Evolutionary conservation across 2,329 filamentous ascomycete species (phyloP).

Genomic region (Exserohilum turcica): DNA sequence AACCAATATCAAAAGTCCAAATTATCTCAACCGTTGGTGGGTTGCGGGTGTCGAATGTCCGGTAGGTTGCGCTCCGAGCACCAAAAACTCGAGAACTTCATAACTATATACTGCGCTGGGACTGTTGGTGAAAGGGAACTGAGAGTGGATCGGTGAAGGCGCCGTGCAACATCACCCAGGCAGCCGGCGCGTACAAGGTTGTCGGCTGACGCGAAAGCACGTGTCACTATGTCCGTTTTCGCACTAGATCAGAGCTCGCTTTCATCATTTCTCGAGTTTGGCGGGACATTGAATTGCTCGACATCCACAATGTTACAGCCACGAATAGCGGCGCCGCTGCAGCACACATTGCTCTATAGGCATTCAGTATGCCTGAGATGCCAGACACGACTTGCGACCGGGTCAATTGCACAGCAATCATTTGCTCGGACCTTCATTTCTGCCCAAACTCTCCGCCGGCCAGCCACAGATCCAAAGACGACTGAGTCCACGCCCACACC

Average conservation of each 20-base stretch:
- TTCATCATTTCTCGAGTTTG: slow-evolving; percentile 17
- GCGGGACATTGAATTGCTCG: slow-evolving; percentile 6
- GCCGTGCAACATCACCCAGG: slow-evolving; percentile 14
- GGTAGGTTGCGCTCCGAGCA: not conserved
- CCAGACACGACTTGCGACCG: slow-evolving; percentile 16
- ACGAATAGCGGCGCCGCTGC: slow-evolving; percentile 29
- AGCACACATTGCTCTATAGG: slow-evolving; percentile 18
- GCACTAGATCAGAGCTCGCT: slow-evolving; percentile 20
- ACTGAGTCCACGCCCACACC: slow-evolving; percentile 8
- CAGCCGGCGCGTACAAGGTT: slow-evolving; percentile 21
- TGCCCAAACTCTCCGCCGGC: slow-evolving; percentile 26
- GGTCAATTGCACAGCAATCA: slow-evolving; percentile 16
- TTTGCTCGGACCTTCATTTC: slow-evolving; percentile 33
- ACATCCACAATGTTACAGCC: slow-evolving; percentile 40
- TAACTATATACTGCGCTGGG: slow-evolving; percentile 7
- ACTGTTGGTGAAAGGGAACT: not conserved
- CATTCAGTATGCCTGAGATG: slow-evolving; percentile 25
- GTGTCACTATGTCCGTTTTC: slow-evolving; percentile 18
- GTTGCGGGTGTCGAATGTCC: not conserved
- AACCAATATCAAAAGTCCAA: not conserved
- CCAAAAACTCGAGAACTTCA: not conserved
- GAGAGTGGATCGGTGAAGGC: slow-evolving; percentile 9
- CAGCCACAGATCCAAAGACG: slow-evolving; percentile 18
- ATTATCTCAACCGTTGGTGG: not conserved
- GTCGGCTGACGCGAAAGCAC: slow-evolving; percentile 27